Percentiles rank a stretch among this genome's conserved stretches.
These are phyloP conservation scores for Leccinum sublutescens DNA, from an alignment of 768 basidiomycete species.

Conservation along the genomic window DNA sequence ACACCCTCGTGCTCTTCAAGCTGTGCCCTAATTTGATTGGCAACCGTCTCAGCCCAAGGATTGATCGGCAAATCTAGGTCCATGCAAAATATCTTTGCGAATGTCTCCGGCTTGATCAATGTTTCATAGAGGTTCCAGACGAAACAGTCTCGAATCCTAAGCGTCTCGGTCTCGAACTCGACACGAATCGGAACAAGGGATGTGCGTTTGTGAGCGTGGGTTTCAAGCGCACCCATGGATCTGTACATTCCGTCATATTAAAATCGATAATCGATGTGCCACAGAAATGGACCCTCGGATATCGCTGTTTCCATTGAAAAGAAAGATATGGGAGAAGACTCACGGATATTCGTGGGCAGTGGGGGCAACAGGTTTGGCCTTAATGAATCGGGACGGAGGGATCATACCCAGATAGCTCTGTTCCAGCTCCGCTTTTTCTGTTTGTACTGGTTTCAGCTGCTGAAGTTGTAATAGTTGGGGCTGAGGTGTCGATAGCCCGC, in stretches of 20 bases:
- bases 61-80: constrained; percentile 76
- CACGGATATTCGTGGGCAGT: constrained; percentile 77
- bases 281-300: constrained; percentile 17
- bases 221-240: constrained; percentile 59
- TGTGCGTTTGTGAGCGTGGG: constrained; percentile 52
- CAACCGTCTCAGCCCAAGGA: constrained; percentile 74
- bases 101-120: constrained; percentile 80
- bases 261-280: constrained; percentile 14
- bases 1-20: constrained; percentile 87
- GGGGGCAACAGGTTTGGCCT: constrained; percentile 50
- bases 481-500: constrained; percentile 40
- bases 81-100: constrained; percentile 82
- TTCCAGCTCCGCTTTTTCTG: constrained; percentile 63
- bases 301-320: constrained; percentile 6
- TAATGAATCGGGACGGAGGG: constrained; percentile 78
- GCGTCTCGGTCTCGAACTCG: constrained; percentile 90
- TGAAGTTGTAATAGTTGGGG: constrained; percentile 22
- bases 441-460: constrained; percentile 17
- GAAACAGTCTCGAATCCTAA: constrained; percentile 91
- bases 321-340: constrained; percentile 34
- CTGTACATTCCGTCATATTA: constrained; percentile 39
- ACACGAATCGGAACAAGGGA: constrained; percentile 89
- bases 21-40: constrained; percentile 86
- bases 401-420: constrained; percentile 89
- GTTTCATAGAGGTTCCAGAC: constrained; percentile 92